Base-by-base conservation (phyloP, 2,329 filamentous ascomycete species). In the Monosporascus sp. region DNA sequence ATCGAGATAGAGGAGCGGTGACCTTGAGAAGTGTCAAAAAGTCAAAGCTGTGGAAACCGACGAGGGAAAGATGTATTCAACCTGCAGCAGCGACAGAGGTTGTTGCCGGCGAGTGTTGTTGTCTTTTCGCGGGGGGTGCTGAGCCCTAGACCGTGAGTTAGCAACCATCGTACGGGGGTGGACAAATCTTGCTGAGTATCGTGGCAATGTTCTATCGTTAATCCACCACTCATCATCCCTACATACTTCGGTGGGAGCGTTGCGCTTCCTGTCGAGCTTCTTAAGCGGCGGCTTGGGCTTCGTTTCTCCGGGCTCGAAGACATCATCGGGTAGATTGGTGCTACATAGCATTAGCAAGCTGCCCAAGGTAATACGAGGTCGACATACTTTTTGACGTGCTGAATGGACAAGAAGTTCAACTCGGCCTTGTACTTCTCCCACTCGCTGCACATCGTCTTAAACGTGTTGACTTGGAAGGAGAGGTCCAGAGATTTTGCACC, bases 301-400 rank as follows among this genome's bases (percentile, higher is more conserved):
- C 49, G 76, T 75, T 71, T 99, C 94, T 64, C 89, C 89, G 24
- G 85, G 75, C 48, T 86, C 80, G 67, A 99, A 99, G 2, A 97
- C 85, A 69, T 99, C 93, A 55, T 90, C 86, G 27, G 94, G 94
- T 25, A 99, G 80, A 66, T 91, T 86, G 68, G 89, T 89, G 72
- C 92, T 97, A 65, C 36, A 58, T 44, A 51, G 50, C 37, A 44
- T 61, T 44, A 62, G 60, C 62, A 55, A 64, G 54, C 54, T 52
- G 36, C 50, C 24, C 41, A 24, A 45, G 6, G 11, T 41, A 25
- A 7, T 36, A 14, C 14, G 61, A 8, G 56, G 52, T 53, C 44
- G 11, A 74, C 86, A 74, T 78, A 96, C 92, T 88, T 95, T 71
- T 90, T 87, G 49, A 91, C 86, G 66, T 96, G 87, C 56, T 90